Conservation (phyloP, 192 early-diverging fungal species). For the Coemansia furcata region DNA sequence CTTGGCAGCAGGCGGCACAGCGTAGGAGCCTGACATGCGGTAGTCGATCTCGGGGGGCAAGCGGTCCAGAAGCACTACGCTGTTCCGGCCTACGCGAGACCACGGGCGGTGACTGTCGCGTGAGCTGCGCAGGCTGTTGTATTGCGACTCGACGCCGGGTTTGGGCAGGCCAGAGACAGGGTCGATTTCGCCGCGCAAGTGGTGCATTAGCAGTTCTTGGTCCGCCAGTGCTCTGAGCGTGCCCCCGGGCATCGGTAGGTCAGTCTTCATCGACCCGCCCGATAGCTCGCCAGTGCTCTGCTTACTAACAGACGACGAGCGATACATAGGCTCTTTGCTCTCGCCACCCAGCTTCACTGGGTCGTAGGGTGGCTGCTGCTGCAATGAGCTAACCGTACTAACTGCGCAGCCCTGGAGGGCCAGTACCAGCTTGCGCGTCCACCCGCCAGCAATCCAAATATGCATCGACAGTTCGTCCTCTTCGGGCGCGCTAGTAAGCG, state of each 20-base stretch:
- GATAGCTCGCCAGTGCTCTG: slow-evolving; percentile 5
- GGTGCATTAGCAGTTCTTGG: slow-evolving; percentile 48
- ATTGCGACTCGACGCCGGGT: slow-evolving; percentile 27
- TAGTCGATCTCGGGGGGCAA: slow-evolving; percentile 44
- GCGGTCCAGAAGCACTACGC: slow-evolving; percentile 44
- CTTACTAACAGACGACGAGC: slow-evolving; percentile 8
- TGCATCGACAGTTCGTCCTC: slow-evolving; percentile 73
- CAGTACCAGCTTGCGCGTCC: slow-evolving; percentile 62
- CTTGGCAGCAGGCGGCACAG: not conserved
- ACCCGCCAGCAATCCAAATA: slow-evolving; percentile 76
- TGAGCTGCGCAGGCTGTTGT: slow-evolving; percentile 13
- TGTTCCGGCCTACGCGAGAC: slow-evolving; percentile 44
- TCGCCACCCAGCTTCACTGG: not conserved
- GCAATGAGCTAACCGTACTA: slow-evolving; percentile 26
- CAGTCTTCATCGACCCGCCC: slow-evolving; percentile 6
- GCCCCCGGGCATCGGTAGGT: not conserved
- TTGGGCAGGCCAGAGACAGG: slow-evolving; percentile 30
- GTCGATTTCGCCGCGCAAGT: slow-evolving; percentile 39
- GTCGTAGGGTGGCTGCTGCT: not conserved
- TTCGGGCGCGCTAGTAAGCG: slow-evolving; percentile 77
- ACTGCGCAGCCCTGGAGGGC: slow-evolving; percentile 42
- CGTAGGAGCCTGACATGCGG: slow-evolving; percentile 23
- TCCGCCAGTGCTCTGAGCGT: slow-evolving; percentile 46
- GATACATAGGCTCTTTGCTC: slow-evolving; percentile 16
- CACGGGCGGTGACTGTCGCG: slow-evolving; percentile 32